Conservation (phyloP, 208 protist species). For the Leishmania arabica region DNA sequence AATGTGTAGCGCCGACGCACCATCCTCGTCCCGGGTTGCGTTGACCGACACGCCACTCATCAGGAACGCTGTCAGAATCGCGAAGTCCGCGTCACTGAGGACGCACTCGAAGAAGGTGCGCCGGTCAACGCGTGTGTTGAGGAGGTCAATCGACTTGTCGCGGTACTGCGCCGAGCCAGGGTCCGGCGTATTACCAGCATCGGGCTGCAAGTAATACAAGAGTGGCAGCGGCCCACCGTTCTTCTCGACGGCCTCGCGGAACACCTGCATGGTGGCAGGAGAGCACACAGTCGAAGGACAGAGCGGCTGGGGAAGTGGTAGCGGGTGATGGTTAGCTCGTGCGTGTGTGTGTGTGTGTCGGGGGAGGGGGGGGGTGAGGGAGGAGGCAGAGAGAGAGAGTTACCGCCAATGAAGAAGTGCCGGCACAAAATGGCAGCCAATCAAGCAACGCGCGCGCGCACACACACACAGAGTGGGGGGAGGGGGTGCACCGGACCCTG, state of each 20-base stretch:
- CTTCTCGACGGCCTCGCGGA: slow-evolving; percentile 32
- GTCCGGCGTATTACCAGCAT: slow-evolving; percentile 9
- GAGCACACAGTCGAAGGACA: not conserved
- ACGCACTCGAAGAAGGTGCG: slow-evolving; percentile 59
- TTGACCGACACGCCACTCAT: slow-evolving; percentile 58
- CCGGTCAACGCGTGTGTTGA: slow-evolving; percentile 36
- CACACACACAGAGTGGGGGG: no score
- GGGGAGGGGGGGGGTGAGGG: not conserved
- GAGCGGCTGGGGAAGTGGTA: not conserved
- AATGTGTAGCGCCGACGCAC: slow-evolving; percentile 67
- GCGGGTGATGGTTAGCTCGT: not conserved
- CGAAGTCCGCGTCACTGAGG: slow-evolving; percentile 40
- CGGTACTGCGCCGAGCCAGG: not conserved
- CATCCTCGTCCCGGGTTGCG: slow-evolving; percentile 39
- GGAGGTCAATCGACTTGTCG: slow-evolving; percentile 15
- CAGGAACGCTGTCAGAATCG: slow-evolving; percentile 50
- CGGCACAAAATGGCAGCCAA: not conserved
- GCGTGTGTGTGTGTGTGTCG: not conserved
- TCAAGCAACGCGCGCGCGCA: not conserved
- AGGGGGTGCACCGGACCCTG: no score
- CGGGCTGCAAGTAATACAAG: slow-evolving; percentile 45
- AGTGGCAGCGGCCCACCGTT: slow-evolving; percentile 56
- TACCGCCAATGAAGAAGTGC: not conserved
- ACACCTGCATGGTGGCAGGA: slow-evolving; percentile 45
- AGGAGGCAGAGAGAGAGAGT: not conserved